Evolutionary conservation across 345 rosid genomes (phyloP).

Genomic region (Pistacia atlantica): DNA sequence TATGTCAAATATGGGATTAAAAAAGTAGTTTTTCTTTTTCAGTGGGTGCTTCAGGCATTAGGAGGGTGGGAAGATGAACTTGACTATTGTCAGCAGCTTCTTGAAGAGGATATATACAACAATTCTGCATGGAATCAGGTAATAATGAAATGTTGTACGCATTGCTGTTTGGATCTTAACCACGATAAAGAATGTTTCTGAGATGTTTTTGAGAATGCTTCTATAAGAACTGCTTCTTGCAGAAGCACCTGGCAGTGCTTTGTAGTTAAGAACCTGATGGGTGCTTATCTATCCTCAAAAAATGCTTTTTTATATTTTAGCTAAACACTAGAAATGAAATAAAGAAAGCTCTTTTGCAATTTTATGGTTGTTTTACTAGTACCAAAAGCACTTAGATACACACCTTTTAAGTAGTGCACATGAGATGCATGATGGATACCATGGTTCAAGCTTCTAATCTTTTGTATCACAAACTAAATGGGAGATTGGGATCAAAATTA

Average conservation of each 20-base stretch:
- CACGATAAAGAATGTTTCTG: neutral
- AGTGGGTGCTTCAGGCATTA: conserved; percentile 82
- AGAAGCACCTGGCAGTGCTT: neutral
- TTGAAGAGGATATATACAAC: conserved; percentile 78
- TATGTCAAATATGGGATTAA: neutral
- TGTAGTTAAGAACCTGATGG: neutral
- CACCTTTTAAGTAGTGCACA: neutral
- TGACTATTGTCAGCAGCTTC: conserved; percentile 67
- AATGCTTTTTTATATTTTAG: neutral
- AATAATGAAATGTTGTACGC: neutral
- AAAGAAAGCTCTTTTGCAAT: neutral
- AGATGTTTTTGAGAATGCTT: neutral
- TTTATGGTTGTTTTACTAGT: neutral
- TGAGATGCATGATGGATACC: neutral
- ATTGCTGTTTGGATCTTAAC: neutral
- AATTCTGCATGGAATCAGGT: conserved; percentile 99
- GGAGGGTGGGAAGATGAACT: conserved; percentile 98
- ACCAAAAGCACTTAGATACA: neutral
- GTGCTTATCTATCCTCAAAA: neutral
- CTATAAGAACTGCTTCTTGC: no score
- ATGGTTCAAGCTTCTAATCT: neutral
- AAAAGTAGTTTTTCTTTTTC: conserved; percentile 17
- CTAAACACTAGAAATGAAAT: neutral
- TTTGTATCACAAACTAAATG: neutral
- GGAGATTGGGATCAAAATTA: neutral